phyloP scores from a whole-genome alignment of 176 grass and related monocot genomes.

The Pharus latifolius region DNA sequence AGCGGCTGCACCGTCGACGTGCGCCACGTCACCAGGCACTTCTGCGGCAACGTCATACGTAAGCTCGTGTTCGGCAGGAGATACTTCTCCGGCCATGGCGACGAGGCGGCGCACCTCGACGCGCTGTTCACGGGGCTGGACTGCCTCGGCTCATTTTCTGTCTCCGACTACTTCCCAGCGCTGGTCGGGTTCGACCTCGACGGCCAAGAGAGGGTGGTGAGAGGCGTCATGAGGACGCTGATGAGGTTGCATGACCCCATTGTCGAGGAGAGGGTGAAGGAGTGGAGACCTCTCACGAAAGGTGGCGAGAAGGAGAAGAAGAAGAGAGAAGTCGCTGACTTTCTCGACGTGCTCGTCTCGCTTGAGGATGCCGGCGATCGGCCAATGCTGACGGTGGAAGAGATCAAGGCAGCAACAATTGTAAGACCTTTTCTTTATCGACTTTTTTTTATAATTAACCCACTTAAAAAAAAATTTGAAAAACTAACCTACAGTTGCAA shows the following conservation, averaged over 20 bases:
- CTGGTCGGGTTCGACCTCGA: constrained; percentile 21
- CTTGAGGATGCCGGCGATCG: neutral
- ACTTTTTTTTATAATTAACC: no score
- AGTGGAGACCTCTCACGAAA: neutral
- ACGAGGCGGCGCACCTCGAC: constrained; percentile 29
- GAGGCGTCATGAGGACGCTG: neutral
- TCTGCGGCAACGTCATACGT: constrained; percentile 22
- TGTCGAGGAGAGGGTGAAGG: constrained; percentile 2
- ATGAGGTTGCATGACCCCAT: constrained; percentile 10
- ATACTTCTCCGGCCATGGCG: constrained; percentile 28
- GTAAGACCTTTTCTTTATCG: no score
- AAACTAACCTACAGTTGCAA: no score
- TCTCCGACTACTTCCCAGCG: constrained; percentile 30
- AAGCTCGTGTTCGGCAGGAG: constrained; percentile 21
- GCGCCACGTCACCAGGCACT: constrained; percentile 8
- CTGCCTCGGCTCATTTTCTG: constrained; percentile 9
- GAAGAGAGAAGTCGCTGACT: constrained; percentile 10
- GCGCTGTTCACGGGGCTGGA: constrained; percentile 1
- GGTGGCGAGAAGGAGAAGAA: neutral
- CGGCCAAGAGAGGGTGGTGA: constrained; percentile 21
- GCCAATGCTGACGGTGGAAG: neutral
- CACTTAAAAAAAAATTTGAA: no score
- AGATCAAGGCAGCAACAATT: neutral
- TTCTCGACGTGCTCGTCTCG: constrained; percentile 11
- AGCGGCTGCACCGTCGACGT: neutral